Conservation (phyloP, 371 early-diverging fungal species). For the Saksenaea vasiformis region DNA sequence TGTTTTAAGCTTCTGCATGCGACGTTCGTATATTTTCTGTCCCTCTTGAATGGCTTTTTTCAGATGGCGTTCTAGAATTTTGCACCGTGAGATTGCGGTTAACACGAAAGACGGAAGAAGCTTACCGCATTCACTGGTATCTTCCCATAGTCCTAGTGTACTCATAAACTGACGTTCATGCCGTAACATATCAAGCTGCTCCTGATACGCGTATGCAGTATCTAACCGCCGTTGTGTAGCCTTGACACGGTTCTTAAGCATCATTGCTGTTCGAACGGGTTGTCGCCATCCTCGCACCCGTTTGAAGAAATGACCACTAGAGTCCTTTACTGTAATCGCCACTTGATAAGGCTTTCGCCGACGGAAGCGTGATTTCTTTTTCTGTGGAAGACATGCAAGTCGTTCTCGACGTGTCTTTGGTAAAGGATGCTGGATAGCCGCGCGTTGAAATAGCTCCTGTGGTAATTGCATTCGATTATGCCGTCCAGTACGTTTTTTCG, state of each 20-base stretch:
- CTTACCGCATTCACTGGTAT: conserved; percentile 13
- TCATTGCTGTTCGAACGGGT: conserved; percentile 25
- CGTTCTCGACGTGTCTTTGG: neutral
- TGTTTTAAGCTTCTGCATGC: neutral
- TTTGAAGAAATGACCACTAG: conserved; percentile 14
- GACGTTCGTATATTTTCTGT: neutral
- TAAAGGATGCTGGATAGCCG: neutral
- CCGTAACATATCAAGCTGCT: conserved; percentile 1
- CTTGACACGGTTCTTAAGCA: conserved; percentile 22
- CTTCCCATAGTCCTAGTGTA: neutral
- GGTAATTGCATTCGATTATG: neutral
- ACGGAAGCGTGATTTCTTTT: neutral
- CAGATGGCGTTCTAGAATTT: neutral
- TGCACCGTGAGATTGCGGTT: neutral
- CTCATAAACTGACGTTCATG: conserved; percentile 11
- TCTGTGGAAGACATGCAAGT: neutral
- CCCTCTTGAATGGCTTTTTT: neutral
- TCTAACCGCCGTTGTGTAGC: conserved; percentile 17
- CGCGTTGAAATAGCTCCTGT: neutral
- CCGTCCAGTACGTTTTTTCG: conserved; percentile 1
- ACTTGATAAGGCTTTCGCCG: conserved; percentile 19
- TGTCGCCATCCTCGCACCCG: conserved; percentile 30
- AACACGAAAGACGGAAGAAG: neutral
- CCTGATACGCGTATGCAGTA: neutral
- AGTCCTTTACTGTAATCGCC: neutral